Evolutionary conservation across 768 basidiomycete genomes (phyloP), one percentile per base, ranked within the genome.

Genomic region (Tephrocybe sp.): DNA sequence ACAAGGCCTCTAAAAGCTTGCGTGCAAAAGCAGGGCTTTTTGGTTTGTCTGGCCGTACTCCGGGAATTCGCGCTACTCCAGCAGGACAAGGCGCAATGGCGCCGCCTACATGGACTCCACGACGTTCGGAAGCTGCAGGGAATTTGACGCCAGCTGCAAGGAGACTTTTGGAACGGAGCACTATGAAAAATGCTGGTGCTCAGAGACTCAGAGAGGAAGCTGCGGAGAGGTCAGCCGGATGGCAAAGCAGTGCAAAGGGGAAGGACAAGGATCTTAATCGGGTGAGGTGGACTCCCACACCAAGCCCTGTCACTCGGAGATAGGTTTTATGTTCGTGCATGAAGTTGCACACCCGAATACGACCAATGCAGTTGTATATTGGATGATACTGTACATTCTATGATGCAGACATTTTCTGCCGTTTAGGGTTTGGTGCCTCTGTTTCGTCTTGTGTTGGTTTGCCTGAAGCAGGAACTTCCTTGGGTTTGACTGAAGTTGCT

Each of bases 111-210:
- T 85, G 81, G 80, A 94, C 93, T 2, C 92, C 93, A 1, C 77
- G 84, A 54, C 79, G 83, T 57, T 78, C 84, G 14, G 84, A 88
- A 39, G 86, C 84, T 14, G 71, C 83, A 8, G 91, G 90, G 5
- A 82, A 78, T 54, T 67, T 96, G 56, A 95, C 93, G 0, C 93
- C 93, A n/a, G 94, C 94, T 23, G 94, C 84, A 21, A 80, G 76
- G 63, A 74, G 85, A 54, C 63, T 97, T 38, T 69, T 97, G 55
- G 83, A 93, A 58, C 74, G 87, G 59, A 85, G 83, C 6, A 83
- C 87, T 0, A 73, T 83, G 73, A 79, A 85, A 17, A 81, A 80
- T 8, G 81, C 81, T 10, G 85, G 81, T 11, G 61, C 75, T n/a
- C n/a, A n/a, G 21, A 76, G 81, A 58, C 5, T 30, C n/a, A 76